Conservation (phyloP, 2,329 filamentous ascomycete genomes). For the Scleromitrula shiraiana region DNA sequence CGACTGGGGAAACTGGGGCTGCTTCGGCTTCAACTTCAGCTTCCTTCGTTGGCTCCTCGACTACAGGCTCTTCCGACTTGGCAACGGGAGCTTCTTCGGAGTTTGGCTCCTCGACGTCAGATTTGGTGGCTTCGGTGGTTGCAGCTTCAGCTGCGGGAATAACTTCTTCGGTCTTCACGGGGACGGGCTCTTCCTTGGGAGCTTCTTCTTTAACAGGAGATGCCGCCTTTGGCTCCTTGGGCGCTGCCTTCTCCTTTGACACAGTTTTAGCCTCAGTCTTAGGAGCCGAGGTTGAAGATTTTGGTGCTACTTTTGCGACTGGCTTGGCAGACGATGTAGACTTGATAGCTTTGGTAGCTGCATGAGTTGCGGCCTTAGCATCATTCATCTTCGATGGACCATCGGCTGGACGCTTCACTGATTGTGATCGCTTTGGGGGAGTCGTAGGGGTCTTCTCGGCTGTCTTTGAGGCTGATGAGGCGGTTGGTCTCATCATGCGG, state of each 20-base stretch:
- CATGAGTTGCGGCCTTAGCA: constrained; percentile 9
- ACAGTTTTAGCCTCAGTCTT: constrained; percentile 7
- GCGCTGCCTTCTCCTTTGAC: constrained; percentile 11
- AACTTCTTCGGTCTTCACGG: constrained; percentile 20
- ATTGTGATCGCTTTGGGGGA: constrained; percentile 31
- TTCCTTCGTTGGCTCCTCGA: constrained; percentile 3
- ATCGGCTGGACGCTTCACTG: constrained; percentile 22
- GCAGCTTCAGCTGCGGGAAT: constrained; percentile 15
- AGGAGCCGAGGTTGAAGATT: constrained; percentile 2
- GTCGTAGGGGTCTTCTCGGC: constrained; percentile 51
- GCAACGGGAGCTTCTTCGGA: neutral
- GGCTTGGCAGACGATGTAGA: neutral
- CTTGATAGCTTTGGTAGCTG: constrained; percentile 9
- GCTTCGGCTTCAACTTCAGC: neutral
- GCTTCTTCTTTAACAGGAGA: constrained; percentile 13
- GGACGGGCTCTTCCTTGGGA: constrained; percentile 13
- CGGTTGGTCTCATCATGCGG: constrained; percentile 75
- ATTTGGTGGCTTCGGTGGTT: constrained; percentile 11
- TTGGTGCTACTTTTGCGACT: constrained; percentile 4
- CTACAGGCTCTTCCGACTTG: neutral
- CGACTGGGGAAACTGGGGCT: neutral
- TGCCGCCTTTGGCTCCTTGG: constrained; percentile 12
- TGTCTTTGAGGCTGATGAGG: constrained; percentile 59
- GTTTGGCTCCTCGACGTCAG: neutral
- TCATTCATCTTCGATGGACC: constrained; percentile 19